Conservation (phyloP, 495 filamentous ascomycete genomes). For the Jackrogersella minutella region DNA sequence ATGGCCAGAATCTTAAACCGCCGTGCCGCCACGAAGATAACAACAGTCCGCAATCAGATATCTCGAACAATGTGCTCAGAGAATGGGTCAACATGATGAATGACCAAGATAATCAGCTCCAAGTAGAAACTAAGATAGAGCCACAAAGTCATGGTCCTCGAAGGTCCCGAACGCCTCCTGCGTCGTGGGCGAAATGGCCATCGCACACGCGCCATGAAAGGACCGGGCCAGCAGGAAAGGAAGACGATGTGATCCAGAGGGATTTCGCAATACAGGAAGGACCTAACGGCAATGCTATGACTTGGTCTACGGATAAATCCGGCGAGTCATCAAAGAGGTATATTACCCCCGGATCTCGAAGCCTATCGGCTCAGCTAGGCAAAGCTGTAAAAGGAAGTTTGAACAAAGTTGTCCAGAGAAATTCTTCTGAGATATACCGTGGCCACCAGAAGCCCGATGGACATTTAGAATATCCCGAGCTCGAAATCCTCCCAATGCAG, state of each 20-base stretch:
- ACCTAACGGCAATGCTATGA: slow-evolving; percentile 14
- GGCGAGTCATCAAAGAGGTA: slow-evolving; percentile 17
- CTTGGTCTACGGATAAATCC: slow-evolving; percentile 19
- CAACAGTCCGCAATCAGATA: slow-evolving; percentile 28
- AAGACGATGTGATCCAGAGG: slow-evolving; percentile 34
- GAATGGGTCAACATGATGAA: slow-evolving; percentile 47
- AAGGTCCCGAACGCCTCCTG: slow-evolving; percentile 40
- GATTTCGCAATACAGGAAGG: slow-evolving; percentile 28
- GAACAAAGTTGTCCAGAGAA: slow-evolving; percentile 42
- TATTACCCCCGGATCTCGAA: slow-evolving; percentile 17
- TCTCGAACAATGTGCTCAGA: slow-evolving; percentile 39
- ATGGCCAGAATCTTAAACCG: slow-evolving; percentile 18
- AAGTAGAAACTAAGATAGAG: slow-evolving; percentile 16
- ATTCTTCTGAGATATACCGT: slow-evolving; percentile 25
- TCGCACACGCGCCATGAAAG: slow-evolving; percentile 48
- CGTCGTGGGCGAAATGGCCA: slow-evolving; percentile 51
- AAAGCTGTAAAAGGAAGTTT: slow-evolving; percentile 46
- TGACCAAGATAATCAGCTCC: slow-evolving; percentile 24
- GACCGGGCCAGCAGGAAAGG: slow-evolving; percentile 36
- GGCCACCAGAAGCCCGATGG: slow-evolving; percentile 11
- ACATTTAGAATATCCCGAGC: slow-evolving; percentile 48
- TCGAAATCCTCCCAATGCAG: slow-evolving; percentile 45
- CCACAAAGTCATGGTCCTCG: slow-evolving; percentile 8
- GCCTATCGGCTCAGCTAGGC: slow-evolving; percentile 43
- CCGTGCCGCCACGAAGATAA: slow-evolving; percentile 9